Evolutionary conservation across 148 eudicot genomes (phyloP), one percentile per base, ranked within the genome.

Genomic region (Chenopodium suecicum): DNA sequence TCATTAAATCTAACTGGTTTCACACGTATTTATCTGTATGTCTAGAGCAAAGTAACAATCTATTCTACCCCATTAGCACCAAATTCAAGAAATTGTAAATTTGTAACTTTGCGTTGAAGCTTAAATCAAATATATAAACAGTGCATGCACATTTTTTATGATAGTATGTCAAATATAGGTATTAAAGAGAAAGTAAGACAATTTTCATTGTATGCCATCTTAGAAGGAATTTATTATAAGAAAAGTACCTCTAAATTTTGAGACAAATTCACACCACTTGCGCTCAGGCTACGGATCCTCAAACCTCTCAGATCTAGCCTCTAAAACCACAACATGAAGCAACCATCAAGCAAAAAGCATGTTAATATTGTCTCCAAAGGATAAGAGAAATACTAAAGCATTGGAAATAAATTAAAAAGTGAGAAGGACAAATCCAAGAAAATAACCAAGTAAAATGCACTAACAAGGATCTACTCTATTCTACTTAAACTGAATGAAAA

Each of bases 281-380:
- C 83, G 67, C 80, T 90, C 83, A 96, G 86, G 81, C 86, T 89
- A 75, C 91, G 95, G 71, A 96, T 88, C 84, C 89, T 92, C 82
- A 92, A 95, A 65, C 98, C 98, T 86, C 99, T 89, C 70, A 92
- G 92, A 91, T 96, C 99, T 87, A 96, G 87, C 83, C 99, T 92
- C 99, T 96, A 89, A 63, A 78, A 86, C 78, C 82, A 76, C 69
- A 85, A 56, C 62, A 83, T 41, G 70, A 60, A 68, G 72, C 54
- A 76, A 58, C 29, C 75, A 83, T 72, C 52, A 76, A 25, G 8
- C 22, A 79, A 25, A 69, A 80, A 48, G 32, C 54, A 54, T 8
- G 44, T 41, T 41, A 41, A 41, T 41, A 41, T 41, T 5, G 5
- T 20, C 29, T n/a, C 50, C 58, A 25, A 4, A 19, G 50, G 62